These are phyloP conservation scores for Suillus cothurnatus DNA, from an alignment of 768 basidiomycete species.

Conservation along the genomic window DNA sequence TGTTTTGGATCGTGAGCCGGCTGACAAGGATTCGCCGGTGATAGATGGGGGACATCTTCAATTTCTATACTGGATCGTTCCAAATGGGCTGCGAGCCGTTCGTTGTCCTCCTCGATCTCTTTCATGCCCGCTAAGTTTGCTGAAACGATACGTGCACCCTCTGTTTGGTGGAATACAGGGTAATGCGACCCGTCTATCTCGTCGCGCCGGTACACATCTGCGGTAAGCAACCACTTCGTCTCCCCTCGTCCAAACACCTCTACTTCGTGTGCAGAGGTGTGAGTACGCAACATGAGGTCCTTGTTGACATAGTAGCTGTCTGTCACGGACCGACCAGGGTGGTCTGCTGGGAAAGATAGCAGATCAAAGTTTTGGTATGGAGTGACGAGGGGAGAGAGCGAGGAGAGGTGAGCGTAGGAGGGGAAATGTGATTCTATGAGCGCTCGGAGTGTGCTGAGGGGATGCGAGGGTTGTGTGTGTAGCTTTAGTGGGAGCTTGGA, in stretches of 20 bases:
- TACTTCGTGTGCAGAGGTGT: constrained; percentile 98
- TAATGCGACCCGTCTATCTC: constrained; percentile 97
- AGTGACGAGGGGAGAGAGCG: constrained; percentile 87
- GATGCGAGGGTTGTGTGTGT: constrained; percentile 78
- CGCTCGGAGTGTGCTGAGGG: constrained; percentile 80
- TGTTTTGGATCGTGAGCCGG: constrained; percentile 70
- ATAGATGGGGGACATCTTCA: constrained; percentile 79
- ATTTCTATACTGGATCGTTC: constrained; percentile 78
- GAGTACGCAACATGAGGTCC: constrained; percentile 90
- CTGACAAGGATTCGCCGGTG: constrained; percentile 80
- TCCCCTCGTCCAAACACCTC: constrained; percentile 80
- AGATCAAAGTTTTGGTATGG: constrained; percentile 95
- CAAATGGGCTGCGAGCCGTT: constrained; percentile 57
- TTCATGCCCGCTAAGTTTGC: constrained; percentile 57
- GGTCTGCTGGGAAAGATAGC: constrained; percentile 90
- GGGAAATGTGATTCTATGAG: constrained; percentile 87
- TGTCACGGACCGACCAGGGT: constrained; percentile 86
- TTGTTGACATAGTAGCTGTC: constrained; percentile 97
- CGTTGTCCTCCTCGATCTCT: constrained; percentile 74
- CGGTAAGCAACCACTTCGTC: constrained; percentile 86
- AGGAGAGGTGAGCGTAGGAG: constrained; percentile 69
- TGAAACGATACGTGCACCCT: constrained; percentile 85
- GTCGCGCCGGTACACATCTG: constrained; percentile 97
- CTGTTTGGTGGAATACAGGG: constrained; percentile 98
- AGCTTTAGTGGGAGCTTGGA: constrained; percentile 77